Conservation (phyloP, 352 stramenopile species). For the Phytophthora foliorum region DNA sequence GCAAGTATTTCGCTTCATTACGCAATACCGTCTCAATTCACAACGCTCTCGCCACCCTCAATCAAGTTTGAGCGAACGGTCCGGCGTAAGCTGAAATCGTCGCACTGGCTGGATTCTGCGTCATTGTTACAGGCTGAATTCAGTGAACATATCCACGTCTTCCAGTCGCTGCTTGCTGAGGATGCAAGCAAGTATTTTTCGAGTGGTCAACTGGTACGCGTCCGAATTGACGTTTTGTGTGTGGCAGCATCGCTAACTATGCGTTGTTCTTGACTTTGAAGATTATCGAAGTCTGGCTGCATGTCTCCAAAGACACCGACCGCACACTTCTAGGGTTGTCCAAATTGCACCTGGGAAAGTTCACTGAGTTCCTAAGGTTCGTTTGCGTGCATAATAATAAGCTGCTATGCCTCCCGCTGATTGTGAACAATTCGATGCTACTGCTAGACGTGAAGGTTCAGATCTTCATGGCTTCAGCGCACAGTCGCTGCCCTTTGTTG, state of each 20-base stretch:
- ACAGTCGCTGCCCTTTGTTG: constrained; percentile 34
- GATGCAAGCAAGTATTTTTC: constrained; percentile 34
- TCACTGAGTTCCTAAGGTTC: constrained; percentile 42
- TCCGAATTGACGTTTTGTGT: not conserved
- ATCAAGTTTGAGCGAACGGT: constrained; percentile 39
- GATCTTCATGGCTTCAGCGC: constrained; percentile 6
- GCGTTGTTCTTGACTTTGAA: constrained; percentile 10
- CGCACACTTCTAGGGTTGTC: constrained; percentile 44
- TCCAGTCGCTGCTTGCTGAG: constrained; percentile 32
- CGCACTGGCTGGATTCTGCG: constrained; percentile 3
- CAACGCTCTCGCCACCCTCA: not conserved
- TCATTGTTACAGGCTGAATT: constrained; percentile 22
- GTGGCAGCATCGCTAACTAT: not conserved
- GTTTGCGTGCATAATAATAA: constrained; percentile 1
- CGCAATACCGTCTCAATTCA: constrained; percentile 33
- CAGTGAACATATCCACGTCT: constrained; percentile 37
- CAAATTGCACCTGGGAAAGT: constrained; percentile 39
- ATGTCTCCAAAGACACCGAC: constrained; percentile 17
- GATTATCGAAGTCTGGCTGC: constrained; percentile 56
- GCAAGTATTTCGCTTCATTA: constrained; percentile 38
- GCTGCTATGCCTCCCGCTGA: not conserved
- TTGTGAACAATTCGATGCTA: not conserved
- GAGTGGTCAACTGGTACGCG: constrained; percentile 44
- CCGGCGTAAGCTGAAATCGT: constrained; percentile 33
- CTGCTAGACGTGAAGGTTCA: not conserved